Base-by-base conservation (phyloP, 176 grass and related monocot species). In the Musa beccarii region DNA sequence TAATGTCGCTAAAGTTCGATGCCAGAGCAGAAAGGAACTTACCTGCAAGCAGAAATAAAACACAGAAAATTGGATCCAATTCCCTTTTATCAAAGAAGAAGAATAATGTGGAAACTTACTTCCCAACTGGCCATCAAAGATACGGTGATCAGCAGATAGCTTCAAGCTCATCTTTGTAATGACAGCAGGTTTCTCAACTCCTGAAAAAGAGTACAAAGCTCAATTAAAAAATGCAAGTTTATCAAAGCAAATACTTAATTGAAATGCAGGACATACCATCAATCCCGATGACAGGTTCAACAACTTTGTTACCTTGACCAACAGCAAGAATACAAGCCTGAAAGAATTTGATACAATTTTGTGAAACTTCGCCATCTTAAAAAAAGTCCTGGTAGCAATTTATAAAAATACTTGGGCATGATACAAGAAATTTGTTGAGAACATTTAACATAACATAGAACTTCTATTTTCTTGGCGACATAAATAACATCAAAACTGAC, bases 251-350 rank as follows among this genome's bases (percentile, higher is more conserved):
- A 64, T 75, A 82, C 55, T 19, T 49, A 7, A 70, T 57, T 78
- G 23, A 78, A 73, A 50, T 34, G 75, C 53, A 61, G 81, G 79
- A 73, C 43, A 84, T 91, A 94, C 90, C 95, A 75, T 94, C 95
- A 74, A 25, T 83, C 66, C 87, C 88, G 28, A 91, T 79, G 22
- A 94, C 81, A 86, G 90, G 88, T 75, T 87, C 95, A 24, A 99
- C 88, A 89, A 94, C 80, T 75, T 85, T 82, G 76, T 87, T 99
- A 20, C 95, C 95, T 63, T 84, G 89, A 13, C 95, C 91, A 24
- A 99, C 88, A 76, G 95, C 83, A 56, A 99, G 91, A 89, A 99
- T 92, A 68, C 90, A 84, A 78, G 88, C 80, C 95, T 99, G 75
- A 25, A 43, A 62, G 14, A 84, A 84, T 62, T 2, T 55, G 78